A percentile compares a stretch with the other conserved stretches of the same genome.
Conservation (phyloP, 2,329 filamentous ascomycete species). For the Paecilomyces fulvus region DNA sequence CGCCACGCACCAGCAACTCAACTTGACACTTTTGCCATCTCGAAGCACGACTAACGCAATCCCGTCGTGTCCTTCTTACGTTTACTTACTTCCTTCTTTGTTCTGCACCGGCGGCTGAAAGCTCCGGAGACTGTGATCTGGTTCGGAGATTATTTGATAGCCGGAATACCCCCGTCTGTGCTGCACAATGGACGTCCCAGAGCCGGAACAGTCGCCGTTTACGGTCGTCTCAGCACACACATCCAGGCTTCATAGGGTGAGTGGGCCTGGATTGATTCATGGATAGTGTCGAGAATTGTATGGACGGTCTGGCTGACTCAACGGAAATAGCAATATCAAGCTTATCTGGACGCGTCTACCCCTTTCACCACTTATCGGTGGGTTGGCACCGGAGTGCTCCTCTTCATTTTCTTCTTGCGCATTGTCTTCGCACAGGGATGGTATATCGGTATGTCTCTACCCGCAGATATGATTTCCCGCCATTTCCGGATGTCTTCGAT, state of each 20-base stretch:
- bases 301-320: constrained; percentile 3
- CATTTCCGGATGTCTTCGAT: neutral
- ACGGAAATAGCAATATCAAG: constrained; percentile 70
- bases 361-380: constrained; percentile 86
- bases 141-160: neutral
- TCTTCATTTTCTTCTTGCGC: constrained; percentile 76
- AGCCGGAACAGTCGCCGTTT: constrained; percentile 87
- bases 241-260: constrained; percentile 35
- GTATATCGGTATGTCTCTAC: constrained; percentile 77
- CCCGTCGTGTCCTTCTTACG: neutral
- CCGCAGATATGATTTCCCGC: neutral
- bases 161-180: neutral
- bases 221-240: constrained; percentile 82
- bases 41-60: neutral
- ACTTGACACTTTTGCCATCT: neutral
- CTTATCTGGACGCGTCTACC: constrained; percentile 86
- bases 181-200: constrained; percentile 67
- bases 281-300: neutral
- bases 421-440: constrained; percentile 92
- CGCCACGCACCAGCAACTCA: neutral
- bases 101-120: neutral
- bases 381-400: constrained; percentile 67
- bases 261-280: constrained; percentile 16
- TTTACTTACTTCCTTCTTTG: neutral
- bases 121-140: neutral